Percentiles rank a stretch among this genome's conserved stretches.
Conservation (phyloP, 805 yeast species). For the Candida krabiensis region DNA sequence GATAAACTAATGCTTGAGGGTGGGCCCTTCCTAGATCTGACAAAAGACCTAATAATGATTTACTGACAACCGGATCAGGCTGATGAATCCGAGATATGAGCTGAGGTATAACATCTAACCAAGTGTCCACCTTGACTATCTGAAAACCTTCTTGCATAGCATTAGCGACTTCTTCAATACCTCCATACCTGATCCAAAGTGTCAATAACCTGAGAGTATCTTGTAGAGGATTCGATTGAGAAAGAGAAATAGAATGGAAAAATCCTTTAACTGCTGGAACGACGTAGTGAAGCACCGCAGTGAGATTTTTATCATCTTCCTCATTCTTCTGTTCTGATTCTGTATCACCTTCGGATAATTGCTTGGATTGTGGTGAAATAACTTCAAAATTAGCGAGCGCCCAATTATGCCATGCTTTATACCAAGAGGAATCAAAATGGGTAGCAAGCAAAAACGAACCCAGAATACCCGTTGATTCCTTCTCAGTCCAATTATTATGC, state of each 20-base stretch:
- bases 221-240: slow-evolving; percentile 84
- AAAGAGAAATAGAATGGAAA: slow-evolving; percentile 88
- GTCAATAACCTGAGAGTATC: slow-evolving; percentile 89
- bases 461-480: slow-evolving; percentile 70
- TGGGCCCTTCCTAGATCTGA: slow-evolving; percentile 92
- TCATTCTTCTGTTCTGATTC: slow-evolving; percentile 9
- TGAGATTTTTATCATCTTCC: slow-evolving; percentile 39
- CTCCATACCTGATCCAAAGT: slow-evolving; percentile 96
- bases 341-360: slow-evolving; percentile 15
- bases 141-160: slow-evolving; percentile 90
- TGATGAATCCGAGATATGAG: slow-evolving; percentile 95
- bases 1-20: slow-evolving; percentile 96
- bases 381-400: slow-evolving; percentile 97
- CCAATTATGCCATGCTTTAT: slow-evolving; percentile 99
- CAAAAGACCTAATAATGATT: slow-evolving; percentile 73
- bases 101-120: slow-evolving; percentile 96
- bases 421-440: slow-evolving; percentile 90
- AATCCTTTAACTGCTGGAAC: slow-evolving; percentile 96
- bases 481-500: slow-evolving; percentile 76
- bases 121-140: slow-evolving; percentile 85
- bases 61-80: slow-evolving; percentile 81
- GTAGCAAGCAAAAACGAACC: slow-evolving; percentile 94
- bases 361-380: slow-evolving; percentile 54
- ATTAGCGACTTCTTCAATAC: slow-evolving; percentile 83
- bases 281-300: slow-evolving; percentile 79